Evolutionary conservation across 2,329 filamentous ascomycete species (phyloP).

Genomic region (Alternaria gansuensis): DNA sequence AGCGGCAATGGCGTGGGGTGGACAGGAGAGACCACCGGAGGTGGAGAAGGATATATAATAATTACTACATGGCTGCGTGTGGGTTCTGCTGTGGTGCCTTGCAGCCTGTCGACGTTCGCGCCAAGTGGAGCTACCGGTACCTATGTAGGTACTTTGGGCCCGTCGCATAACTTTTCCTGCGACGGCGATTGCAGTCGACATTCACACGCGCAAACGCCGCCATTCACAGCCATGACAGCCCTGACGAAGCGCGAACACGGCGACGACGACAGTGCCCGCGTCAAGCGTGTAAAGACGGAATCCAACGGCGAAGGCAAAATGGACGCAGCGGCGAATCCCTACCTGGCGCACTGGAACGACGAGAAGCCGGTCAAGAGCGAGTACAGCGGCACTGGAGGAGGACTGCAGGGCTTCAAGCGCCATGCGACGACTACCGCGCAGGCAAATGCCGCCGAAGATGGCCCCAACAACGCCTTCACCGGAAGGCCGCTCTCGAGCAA

Average conservation of each 20-base stretch:
- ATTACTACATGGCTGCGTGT: constrained; percentile 24
- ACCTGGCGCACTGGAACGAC: constrained; percentile 88
- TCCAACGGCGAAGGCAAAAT: constrained; percentile 47
- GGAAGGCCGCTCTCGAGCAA: constrained; percentile 76
- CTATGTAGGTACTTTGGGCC: constrained; percentile 6
- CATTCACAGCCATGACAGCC: constrained; percentile 24
- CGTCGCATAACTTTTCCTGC: constrained; percentile 36
- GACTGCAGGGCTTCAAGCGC: constrained; percentile 72
- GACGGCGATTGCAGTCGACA: constrained; percentile 5
- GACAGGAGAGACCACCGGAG: constrained; percentile 11
- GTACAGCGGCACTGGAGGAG: constrained; percentile 44
- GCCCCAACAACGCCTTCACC: constrained; percentile 86
- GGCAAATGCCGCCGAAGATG: constrained; percentile 78
- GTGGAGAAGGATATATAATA: constrained; percentile 12
- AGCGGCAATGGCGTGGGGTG: not conserved
- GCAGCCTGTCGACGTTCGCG: constrained; percentile 24
- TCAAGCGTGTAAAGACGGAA: constrained; percentile 60
- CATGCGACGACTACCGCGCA: constrained; percentile 82
- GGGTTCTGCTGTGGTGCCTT: constrained; percentile 19
- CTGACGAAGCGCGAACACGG: constrained; percentile 66
- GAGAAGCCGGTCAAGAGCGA: constrained; percentile 52
- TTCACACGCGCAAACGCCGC: constrained; percentile 16
- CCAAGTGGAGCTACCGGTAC: constrained; percentile 28
- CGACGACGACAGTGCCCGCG: constrained; percentile 59
- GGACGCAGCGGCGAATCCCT: constrained; percentile 76